Conservation (phyloP, 2,329 filamentous ascomycete species). For the Alternaria infectoria region DNA sequence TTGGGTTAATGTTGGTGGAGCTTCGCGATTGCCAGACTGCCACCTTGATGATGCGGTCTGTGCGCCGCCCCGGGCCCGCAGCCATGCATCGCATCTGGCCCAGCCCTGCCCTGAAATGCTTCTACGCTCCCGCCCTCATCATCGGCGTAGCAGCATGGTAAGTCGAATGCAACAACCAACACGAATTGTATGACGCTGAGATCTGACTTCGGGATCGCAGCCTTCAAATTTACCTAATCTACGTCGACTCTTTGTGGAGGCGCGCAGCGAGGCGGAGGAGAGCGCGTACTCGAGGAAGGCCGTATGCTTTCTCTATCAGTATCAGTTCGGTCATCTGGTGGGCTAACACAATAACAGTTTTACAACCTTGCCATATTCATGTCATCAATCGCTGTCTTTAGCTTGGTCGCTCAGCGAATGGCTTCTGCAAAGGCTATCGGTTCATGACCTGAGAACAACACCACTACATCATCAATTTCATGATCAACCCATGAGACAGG, state of each 20-base stretch:
- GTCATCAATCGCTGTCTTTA: constrained; percentile 93
- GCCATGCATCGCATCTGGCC: constrained; percentile 11
- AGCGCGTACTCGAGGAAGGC: constrained; percentile 92
- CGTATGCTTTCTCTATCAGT: constrained; percentile 60
- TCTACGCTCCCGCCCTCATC: constrained; percentile 10
- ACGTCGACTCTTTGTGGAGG: constrained; percentile 94
- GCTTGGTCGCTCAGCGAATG: constrained; percentile 88
- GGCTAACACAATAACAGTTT: constrained; percentile 65
- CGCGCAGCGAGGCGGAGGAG: constrained; percentile 90
- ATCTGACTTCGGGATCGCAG: constrained; percentile 30
- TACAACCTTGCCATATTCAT: constrained; percentile 98
- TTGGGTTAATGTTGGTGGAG: constrained; percentile 21
- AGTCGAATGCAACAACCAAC: background rate
- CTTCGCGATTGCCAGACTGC: constrained; percentile 38
- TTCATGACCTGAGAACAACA: background rate
- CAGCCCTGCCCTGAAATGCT: constrained; percentile 3
- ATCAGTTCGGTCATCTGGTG: background rate
- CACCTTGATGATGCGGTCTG: constrained; percentile 36
- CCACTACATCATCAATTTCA: background rate
- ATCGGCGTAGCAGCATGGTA: constrained; percentile 24
- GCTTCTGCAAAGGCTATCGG: constrained; percentile 41
- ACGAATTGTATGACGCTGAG: background rate
- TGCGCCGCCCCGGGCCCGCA: constrained; percentile 11
- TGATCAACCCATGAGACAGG: background rate
- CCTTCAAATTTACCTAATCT: constrained; percentile 88